These are phyloP conservation scores for Diaporthe citriasiana DNA, from an alignment of 2,329 filamentous ascomycete species.

Conservation along the genomic window DNA sequence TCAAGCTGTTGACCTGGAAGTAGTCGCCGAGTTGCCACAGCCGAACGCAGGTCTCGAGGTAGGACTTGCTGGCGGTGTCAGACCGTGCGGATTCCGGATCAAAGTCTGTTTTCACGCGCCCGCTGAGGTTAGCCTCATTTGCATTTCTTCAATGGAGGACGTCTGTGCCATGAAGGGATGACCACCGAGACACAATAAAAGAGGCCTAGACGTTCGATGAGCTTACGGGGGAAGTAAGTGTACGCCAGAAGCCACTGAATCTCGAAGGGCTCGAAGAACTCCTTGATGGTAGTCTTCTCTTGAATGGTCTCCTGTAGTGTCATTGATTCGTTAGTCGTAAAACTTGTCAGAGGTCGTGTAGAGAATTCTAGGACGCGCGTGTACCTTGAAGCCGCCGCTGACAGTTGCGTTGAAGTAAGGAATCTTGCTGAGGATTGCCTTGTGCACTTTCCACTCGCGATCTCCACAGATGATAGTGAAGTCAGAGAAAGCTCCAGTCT, in stretches of 20 bases:
- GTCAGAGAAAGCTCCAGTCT: constrained; percentile 7
- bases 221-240: constrained; percentile 29
- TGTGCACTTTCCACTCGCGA: constrained; percentile 21
- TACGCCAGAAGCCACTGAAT: constrained; percentile 28
- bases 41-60: constrained; percentile 18
- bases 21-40: constrained; percentile 32
- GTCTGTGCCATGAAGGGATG: not conserved
- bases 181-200: not conserved
- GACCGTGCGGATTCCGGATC: not conserved
- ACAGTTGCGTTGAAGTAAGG: constrained; percentile 6
- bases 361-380: not conserved
- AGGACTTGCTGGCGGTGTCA: constrained; percentile 4
- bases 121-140: not conserved
- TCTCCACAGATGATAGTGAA: constrained; percentile 2
- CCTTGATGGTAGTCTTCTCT: constrained; percentile 1
- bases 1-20: not conserved
- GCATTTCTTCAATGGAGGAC: not conserved
- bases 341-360: not conserved
- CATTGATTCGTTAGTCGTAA: not conserved
- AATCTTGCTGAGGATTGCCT: constrained; percentile 5
- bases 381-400: constrained; percentile 7
- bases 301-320: not conserved
- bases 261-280: constrained; percentile 20
- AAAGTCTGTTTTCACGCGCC: not conserved
- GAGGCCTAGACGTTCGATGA: not conserved